Evolutionary conservation across 768 basidiomycete species (phyloP).

Genomic region (Cubamyces sp.): DNA sequence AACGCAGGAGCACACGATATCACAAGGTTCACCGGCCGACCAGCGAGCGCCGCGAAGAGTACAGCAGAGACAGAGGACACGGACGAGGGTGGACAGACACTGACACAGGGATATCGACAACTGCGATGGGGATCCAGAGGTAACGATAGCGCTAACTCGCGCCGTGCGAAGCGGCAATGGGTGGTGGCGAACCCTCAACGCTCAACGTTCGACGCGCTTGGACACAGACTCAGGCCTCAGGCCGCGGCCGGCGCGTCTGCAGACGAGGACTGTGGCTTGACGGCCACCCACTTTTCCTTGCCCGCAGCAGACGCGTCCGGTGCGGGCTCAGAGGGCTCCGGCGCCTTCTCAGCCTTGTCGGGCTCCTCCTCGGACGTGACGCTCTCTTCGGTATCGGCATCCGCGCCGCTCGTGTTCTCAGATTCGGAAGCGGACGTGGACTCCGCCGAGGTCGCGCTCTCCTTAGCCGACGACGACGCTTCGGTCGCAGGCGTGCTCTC

Average conservation of each 20-base stretch:
- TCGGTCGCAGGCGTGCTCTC: conserved; percentile 18
- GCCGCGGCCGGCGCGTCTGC: background rate
- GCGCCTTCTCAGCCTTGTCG: conserved; percentile 41
- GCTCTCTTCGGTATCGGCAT: conserved; percentile 78
- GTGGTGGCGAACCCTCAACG: background rate
- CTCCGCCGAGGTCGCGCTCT: conserved; percentile 24
- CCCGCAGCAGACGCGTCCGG: conserved; percentile 32
- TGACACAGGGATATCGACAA: conserved; percentile 1
- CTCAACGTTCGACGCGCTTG: no score
- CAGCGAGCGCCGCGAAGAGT: conserved; percentile 12
- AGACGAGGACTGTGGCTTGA: conserved; percentile 52
- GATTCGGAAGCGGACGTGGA: conserved; percentile 39
- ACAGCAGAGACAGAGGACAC: conserved; percentile 19
- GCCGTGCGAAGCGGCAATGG: background rate
- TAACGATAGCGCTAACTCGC: no score
- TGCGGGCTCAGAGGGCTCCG: conserved; percentile 15
- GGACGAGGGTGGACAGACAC: background rate
- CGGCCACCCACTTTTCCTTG: conserved; percentile 79
- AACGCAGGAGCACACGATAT: background rate
- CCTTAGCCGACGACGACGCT: conserved; percentile 25
- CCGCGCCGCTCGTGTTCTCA: conserved; percentile 60
- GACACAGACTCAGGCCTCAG: no score
- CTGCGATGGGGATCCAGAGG: background rate
- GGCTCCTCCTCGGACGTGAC: conserved; percentile 72
- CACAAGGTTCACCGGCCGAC: conserved; percentile 17